These are phyloP conservation scores for Rhizophora apiculata DNA, from an alignment of 345 rosid genomes.

Conservation along the genomic window DNA sequence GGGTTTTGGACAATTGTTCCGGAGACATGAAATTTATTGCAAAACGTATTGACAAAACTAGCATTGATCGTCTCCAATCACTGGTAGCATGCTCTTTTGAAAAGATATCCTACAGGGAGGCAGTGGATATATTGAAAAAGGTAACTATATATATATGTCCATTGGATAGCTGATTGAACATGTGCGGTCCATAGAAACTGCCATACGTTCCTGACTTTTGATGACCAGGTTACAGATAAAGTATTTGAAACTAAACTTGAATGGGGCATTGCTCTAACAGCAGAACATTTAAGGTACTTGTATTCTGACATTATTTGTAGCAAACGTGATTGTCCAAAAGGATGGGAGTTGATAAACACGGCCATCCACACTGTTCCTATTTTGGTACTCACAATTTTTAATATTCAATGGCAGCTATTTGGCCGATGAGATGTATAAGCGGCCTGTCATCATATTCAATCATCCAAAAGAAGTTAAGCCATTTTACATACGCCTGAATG, in stretches of 20 bases:
- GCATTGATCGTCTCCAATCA: slow-evolving; percentile 50
- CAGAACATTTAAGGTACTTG: slow-evolving; percentile 77
- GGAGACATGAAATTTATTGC: slow-evolving; percentile 62
- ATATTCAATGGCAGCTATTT: slow-evolving; percentile 48
- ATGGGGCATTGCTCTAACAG: slow-evolving; percentile 61
- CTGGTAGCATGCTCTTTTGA: slow-evolving; percentile 38
- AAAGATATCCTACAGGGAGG: slow-evolving; percentile 62
- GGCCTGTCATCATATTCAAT: slow-evolving; percentile 56
- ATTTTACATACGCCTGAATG: slow-evolving; percentile 61
- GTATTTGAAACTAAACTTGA: slow-evolving; percentile 51
- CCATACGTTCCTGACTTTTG: neutral
- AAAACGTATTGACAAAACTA: slow-evolving; percentile 53
- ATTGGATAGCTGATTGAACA: neutral
- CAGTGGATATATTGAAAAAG: slow-evolving; percentile 52
- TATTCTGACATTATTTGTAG: neutral
- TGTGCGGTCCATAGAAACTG: neutral
- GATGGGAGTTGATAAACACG: neutral
- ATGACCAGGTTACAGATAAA: slow-evolving; percentile 43
- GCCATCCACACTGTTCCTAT: neutral
- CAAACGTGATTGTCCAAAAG: neutral
- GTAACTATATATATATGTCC: slow-evolving; percentile 21
- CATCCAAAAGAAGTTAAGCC: slow-evolving; percentile 65
- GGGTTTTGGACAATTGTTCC: slow-evolving; percentile 55
- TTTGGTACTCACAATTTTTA: slow-evolving; percentile 2
- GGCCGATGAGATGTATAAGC: slow-evolving; percentile 64